phyloP scores from a whole-genome alignment of 495 filamentous ascomycete genomes.

The Cenococcum geophilum region DNA sequence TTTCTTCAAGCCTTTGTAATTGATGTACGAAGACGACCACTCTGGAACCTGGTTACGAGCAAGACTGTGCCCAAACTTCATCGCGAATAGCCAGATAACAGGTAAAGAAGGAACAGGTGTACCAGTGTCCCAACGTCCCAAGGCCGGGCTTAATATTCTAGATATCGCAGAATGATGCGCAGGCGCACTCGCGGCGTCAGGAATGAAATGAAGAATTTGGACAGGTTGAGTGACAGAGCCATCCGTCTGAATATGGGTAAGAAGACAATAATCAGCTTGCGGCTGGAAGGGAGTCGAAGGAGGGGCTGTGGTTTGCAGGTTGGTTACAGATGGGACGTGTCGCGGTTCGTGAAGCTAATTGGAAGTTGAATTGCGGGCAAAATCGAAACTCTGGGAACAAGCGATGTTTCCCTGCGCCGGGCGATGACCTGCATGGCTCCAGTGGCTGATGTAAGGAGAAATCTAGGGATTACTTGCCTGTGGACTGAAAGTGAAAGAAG shows the following conservation, averaged over 20 bases:
- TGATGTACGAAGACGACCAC: slow-evolving; percentile 88
- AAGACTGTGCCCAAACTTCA: slow-evolving; percentile 52
- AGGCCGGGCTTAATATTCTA: not conserved
- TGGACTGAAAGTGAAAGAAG: not conserved
- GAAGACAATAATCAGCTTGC: not conserved
- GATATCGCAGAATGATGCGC: not conserved
- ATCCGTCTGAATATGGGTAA: not conserved
- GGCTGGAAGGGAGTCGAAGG: not conserved
- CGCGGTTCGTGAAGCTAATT: not conserved
- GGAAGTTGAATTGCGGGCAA: not conserved
- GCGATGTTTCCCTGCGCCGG: not conserved
- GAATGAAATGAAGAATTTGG: not conserved
- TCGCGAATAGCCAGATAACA: slow-evolving; percentile 8
- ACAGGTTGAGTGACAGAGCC: not conserved
- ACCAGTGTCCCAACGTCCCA: not conserved
- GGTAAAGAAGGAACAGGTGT: not conserved
- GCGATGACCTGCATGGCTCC: not conserved
- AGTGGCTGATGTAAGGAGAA: not conserved
- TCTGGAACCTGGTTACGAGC: slow-evolving; percentile 93
- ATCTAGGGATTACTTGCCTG: not conserved
- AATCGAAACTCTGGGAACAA: not conserved
- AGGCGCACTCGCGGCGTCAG: not conserved
- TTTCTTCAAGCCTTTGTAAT: slow-evolving; percentile 95
- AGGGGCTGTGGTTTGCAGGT: not conserved
- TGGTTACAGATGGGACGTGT: not conserved